phyloP scores from a whole-genome alignment of 192 early-diverging fungal species.

The Linnemannia hyalina region DNA sequence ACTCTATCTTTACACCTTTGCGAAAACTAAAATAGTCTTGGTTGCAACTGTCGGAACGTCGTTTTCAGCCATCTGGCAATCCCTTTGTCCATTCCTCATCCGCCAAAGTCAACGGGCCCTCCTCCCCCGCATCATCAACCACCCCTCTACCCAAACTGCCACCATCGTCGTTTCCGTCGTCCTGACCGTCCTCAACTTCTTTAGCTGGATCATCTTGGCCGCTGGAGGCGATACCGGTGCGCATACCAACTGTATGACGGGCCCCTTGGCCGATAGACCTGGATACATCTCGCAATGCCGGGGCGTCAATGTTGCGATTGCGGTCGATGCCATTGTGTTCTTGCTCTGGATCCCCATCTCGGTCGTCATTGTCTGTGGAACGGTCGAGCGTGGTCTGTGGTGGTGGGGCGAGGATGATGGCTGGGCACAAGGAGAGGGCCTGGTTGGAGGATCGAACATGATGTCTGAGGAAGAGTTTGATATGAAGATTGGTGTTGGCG shows the following conservation, averaged over 20 bases:
- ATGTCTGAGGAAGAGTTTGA: constrained; percentile 58
- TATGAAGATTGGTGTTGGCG: constrained; percentile 47
- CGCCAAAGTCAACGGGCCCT: constrained; percentile 48
- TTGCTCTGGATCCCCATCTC: constrained; percentile 54
- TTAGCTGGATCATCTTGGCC: constrained; percentile 50
- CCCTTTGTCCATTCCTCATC: constrained; percentile 46
- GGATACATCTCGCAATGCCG: constrained; percentile 38
- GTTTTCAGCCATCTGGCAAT: constrained; percentile 48
- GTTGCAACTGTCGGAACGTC: constrained; percentile 40
- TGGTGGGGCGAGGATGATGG: constrained; percentile 58
- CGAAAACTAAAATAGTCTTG: constrained; percentile 21
- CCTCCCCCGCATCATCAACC: constrained; percentile 47
- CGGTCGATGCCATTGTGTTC: constrained; percentile 33
- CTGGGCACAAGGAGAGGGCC: constrained; percentile 32
- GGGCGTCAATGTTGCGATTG: constrained; percentile 43
- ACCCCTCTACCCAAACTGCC: constrained; percentile 48
- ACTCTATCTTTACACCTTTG: neutral
- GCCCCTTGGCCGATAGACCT: constrained; percentile 3
- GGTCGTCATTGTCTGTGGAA: constrained; percentile 53
- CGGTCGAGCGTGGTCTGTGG: constrained; percentile 53
- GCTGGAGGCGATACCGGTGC: constrained; percentile 29
- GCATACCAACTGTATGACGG: constrained; percentile 14
- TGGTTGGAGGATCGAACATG: constrained; percentile 42
- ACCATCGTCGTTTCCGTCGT: constrained; percentile 47
- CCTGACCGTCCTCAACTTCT: constrained; percentile 50